Evolutionary conservation across 2,329 filamentous ascomycete genomes (phyloP).

Genomic region (Aspergillus sp.): DNA sequence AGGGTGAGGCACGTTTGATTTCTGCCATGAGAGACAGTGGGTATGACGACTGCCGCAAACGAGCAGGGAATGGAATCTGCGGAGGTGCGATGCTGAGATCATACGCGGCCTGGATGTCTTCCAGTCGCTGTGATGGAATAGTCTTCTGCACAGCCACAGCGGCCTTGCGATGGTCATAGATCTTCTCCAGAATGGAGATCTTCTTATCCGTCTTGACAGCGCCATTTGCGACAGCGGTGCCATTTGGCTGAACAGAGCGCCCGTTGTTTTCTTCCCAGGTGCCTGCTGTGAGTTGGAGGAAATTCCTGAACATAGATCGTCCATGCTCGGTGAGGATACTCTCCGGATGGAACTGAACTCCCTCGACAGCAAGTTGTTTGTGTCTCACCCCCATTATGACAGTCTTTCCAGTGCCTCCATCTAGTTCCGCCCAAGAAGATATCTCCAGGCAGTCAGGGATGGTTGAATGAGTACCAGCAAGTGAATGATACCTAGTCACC

Average conservation of each 20-base stretch:
- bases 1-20: conserved; percentile 93
- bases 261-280: conserved; percentile 77
- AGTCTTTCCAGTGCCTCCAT: conserved; percentile 63
- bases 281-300: conserved; percentile 76
- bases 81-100: conserved; percentile 77
- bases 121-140: conserved; percentile 73
- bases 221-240: conserved; percentile 10
- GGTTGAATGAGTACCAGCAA: conserved; percentile 83
- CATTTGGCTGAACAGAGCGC: conserved; percentile 15
- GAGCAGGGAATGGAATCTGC: conserved; percentile 67
- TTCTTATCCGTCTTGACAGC: conserved; percentile 47
- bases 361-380: conserved; percentile 84
- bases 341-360: conserved; percentile 95
- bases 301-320: conserved; percentile 84
- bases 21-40: conserved; percentile 93
- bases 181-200: conserved; percentile 79
- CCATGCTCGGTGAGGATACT: conserved; percentile 91
- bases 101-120: conserved; percentile 79
- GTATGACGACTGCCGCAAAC: conserved; percentile 73
- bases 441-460: conserved; percentile 80
- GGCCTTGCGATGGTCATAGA: conserved; percentile 72
- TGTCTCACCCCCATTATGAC: conserved; percentile 97
- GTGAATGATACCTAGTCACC: conserved; percentile 91
- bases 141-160: conserved; percentile 72
- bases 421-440: conserved; percentile 74